Evolutionary conservation across 1,139 yeast genomes (phyloP).

Genomic region (Suhomyces kunorum): DNA sequence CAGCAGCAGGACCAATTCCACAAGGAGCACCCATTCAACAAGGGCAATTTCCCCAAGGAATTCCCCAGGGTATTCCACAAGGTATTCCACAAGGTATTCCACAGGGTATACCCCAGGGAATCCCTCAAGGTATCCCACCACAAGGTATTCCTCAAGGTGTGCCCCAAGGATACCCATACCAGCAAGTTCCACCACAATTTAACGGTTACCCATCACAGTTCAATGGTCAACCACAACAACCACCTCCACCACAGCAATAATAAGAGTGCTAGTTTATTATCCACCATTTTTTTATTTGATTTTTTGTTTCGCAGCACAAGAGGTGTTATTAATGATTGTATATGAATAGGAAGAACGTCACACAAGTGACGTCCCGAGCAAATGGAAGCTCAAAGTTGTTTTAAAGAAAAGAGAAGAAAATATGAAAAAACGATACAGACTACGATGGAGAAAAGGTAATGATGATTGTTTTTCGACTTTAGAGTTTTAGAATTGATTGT

Average conservation of each 20-base stretch:
- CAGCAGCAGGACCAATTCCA: conserved; percentile 1
- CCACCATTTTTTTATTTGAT: not conserved
- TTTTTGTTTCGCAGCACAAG: not conserved
- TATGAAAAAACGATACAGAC: too few species aligned
- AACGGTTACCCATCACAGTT: conserved; percentile 30
- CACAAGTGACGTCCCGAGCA: not conserved
- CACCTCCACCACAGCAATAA: conserved; percentile 13
- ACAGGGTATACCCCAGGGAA: conserved; percentile 13
- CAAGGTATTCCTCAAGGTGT: conserved; percentile 7
- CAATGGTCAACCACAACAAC: conserved; percentile 18
- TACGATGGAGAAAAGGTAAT: too few species aligned
- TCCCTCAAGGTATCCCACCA: too few species aligned
- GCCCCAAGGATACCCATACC: conserved; percentile 21
- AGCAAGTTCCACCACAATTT: conserved; percentile 26
- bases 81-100: conserved; percentile 21
- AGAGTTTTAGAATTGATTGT: too few species aligned
- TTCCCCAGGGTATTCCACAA: conserved; percentile 7
- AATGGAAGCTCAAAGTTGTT: not conserved
- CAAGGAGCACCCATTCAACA: conserved; percentile 1
- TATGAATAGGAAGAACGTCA: conserved; percentile 1
- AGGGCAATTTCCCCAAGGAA: not conserved
- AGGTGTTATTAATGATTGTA: conserved; percentile 3
- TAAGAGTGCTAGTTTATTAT: not conserved
- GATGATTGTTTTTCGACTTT: too few species aligned
- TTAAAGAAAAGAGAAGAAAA: not conserved